These are phyloP conservation scores for Heritiera littoralis DNA, from an alignment of 345 rosid genomes.

Conservation along the genomic window DNA sequence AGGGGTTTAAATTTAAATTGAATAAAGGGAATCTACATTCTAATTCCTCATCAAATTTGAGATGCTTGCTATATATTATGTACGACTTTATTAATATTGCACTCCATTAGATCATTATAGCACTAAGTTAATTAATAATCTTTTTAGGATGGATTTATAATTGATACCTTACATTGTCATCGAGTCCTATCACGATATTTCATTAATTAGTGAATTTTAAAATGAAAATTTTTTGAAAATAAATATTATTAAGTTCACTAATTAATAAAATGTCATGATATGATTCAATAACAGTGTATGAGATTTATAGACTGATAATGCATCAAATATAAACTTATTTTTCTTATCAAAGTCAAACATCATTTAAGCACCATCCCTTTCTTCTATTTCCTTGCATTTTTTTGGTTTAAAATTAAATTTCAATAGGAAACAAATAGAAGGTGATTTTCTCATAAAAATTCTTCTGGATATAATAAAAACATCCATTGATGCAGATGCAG, in stretches of 20 bases:
- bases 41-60: background rate
- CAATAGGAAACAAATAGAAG: background rate
- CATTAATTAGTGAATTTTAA: too few species aligned
- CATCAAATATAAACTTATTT: too few species aligned
- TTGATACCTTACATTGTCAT: too few species aligned
- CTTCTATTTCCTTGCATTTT: background rate
- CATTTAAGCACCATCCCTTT: background rate
- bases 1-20: background rate
- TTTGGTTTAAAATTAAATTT: background rate
- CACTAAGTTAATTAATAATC: background rate
- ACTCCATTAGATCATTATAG: background rate
- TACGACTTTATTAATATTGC: background rate
- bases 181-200: too few species aligned
- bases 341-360: background rate
- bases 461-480: background rate
- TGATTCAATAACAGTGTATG: too few species aligned
- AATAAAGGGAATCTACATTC: conserved; percentile 13
- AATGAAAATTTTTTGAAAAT: too few species aligned
- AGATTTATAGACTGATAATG: too few species aligned
- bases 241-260: too few species aligned
- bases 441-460: background rate
- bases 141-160: background rate
- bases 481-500: conserved; percentile 2
- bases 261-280: too few species aligned
- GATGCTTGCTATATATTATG: background rate